Evolutionary conservation across 306 rosid genomes (phyloP), one percentile per base, ranked within the genome.

Genomic region (Rosa chinensis): DNA sequence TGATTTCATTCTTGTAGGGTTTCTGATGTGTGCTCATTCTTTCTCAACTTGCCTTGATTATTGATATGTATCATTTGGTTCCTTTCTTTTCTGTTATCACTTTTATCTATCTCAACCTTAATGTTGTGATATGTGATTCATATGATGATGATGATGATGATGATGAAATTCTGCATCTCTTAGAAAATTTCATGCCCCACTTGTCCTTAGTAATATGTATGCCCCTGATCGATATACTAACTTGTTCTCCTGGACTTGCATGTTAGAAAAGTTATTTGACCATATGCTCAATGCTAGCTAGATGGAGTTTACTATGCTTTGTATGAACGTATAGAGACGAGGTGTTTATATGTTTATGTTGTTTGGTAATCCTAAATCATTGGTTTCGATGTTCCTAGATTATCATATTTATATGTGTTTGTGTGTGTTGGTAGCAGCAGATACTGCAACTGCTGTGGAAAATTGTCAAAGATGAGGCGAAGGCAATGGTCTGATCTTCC

Each of bases 401-500:
- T 59, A n/a, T n/a, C 37, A 23, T 59, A 5, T 23, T 8, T 23
- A 8, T 21, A 3, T 8, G 28, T 56, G 63, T 40, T 6, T n/a
- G 23, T 55, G 61, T 18, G 9, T 55, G 61, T 55, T 20, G 25
- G 61, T 18, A 52, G 61, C 23, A 18, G 9, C 61, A 55, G 10
- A 20, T 20, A 55, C 7, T 52, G 61, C 61, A 17, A 52, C 21
- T 18, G 21, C 9, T 5, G 12, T 8, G 16, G 16, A 59, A 23
- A n/a, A 21, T 8, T 21, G 66, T 11, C 39, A 61, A 4, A 4
- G 25, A 6, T 56, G 62, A 20, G 11, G 25, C 25, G 1, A 4
- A 61, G 17, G 58, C 47, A 68, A 0, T 85, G 87, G 88, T 78
- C 84, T 11, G 32, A 78, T 72, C 66, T 80, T 45, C 85, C 87